Percentiles rank a stretch among this genome's conserved stretches.
Conservation (phyloP, 306 rosid genomes). For the Inga laurina region DNA sequence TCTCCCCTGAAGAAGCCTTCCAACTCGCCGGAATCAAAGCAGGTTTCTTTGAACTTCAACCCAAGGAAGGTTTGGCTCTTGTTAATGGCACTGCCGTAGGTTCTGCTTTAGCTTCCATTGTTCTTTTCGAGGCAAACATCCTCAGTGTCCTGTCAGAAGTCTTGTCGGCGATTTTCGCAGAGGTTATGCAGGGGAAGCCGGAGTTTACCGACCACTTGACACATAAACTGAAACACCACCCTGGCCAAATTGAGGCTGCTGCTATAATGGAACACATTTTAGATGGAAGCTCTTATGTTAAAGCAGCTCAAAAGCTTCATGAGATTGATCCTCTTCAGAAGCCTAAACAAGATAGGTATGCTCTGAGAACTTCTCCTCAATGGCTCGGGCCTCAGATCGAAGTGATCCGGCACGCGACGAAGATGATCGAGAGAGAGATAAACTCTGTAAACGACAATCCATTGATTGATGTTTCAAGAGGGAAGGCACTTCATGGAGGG, state of each 20-base stretch:
- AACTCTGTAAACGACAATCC: slow-evolving; percentile 95
- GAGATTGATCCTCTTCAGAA: slow-evolving; percentile 86
- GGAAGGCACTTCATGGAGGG: slow-evolving; percentile 89
- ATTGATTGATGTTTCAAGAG: slow-evolving; percentile 84
- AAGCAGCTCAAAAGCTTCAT: slow-evolving; percentile 66
- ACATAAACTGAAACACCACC: slow-evolving; percentile 86
- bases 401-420: slow-evolving; percentile 72
- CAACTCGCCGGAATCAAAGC: slow-evolving; percentile 56
- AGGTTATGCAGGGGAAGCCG: slow-evolving; percentile 90
- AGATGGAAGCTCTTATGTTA: slow-evolving; percentile 76
- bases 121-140: slow-evolving; percentile 77
- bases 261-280: slow-evolving; percentile 95
- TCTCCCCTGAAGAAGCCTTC: slow-evolving; percentile 66
- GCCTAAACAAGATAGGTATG: slow-evolving; percentile 92
- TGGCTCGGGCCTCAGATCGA: slow-evolving; percentile 96
- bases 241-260: slow-evolving; percentile 98
- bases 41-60: slow-evolving; percentile 84
- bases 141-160: slow-evolving; percentile 62
- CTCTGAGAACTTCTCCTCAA: slow-evolving; percentile 88
- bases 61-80: slow-evolving; percentile 87
- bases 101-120: slow-evolving; percentile 82
- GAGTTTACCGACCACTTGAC: slow-evolving; percentile 90
- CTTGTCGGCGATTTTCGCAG: slow-evolving; percentile 78
- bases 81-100: slow-evolving; percentile 97
- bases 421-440: slow-evolving; percentile 93